Evolutionary conservation across 139 green algal species (phyloP), one percentile per base, ranked within the genome.

Genomic region (Ettlia oleoabundans): DNA sequence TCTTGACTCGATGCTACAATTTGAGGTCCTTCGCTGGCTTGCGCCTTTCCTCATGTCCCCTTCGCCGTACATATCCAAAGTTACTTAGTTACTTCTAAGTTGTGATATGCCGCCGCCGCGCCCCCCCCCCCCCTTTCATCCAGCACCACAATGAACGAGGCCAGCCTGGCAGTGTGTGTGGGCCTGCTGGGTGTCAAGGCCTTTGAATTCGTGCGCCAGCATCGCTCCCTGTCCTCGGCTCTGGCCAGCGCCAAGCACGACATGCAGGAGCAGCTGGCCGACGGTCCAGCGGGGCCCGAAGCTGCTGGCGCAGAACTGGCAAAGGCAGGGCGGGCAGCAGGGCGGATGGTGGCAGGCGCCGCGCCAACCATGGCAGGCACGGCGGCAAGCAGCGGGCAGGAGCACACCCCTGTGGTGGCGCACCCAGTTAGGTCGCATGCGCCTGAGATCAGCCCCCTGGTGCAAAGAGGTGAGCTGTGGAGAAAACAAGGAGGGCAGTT

Each of bases 361-460:
- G n/a, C 47, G 10, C 41, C 35, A n/a, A 26, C 18, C 24, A 28
- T 30, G 22, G 33, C 51, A 19, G 81, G 28, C 26, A 3, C 4
- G 4, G 32, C 53, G 52, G 18, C 47, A 24, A 33, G 15, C 28
- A 28, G 40, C 22, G 42, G 37, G 71, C 52, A 68, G 72, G 37
- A 79, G 5, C 72, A 33, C 47, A 79, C 72, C 21, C 72, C 72
- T 4, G 70, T 37, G 52, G 76, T 47, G 43, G 67, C 18, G 3
- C 5, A 53, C 15, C 63, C 21, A 15, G 65, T 21, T 30, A 26
- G 35, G 74, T 68, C 18, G 47, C 30, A 42, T 19, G 41, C 35
- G 40, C 62, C 42, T 8, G 73, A 82, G 24, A 52, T 89, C 41
- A 91, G 88, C 82, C 86, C 87, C 19, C 58, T 92, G 43, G 77